Evolutionary conservation across 495 filamentous ascomycete genomes (phyloP).

Genomic region (Glonium stellatum): DNA sequence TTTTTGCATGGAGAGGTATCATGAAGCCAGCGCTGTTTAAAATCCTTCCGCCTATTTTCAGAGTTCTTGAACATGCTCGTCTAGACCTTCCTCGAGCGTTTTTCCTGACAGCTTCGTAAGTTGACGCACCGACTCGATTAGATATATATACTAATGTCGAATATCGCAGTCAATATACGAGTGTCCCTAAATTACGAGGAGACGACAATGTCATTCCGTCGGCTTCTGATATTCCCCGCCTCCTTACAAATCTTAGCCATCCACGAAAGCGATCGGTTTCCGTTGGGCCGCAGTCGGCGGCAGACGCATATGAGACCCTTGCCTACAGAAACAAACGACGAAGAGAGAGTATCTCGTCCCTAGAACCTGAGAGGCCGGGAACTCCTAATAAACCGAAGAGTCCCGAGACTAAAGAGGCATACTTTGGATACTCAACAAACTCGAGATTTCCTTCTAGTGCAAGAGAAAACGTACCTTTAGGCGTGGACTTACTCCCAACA

Average conservation of each 20-base stretch:
- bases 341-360: slow-evolving; percentile 57
- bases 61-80: slow-evolving; percentile 71
- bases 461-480: slow-evolving; percentile 8
- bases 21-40: slow-evolving; percentile 77
- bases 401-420: background rate
- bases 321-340: slow-evolving; percentile 82
- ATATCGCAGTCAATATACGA: slow-evolving; percentile 63
- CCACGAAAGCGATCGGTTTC: slow-evolving; percentile 76
- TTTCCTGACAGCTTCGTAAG: slow-evolving; percentile 77
- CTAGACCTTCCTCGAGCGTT: slow-evolving; percentile 75
- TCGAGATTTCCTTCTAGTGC: background rate
- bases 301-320: slow-evolving; percentile 91
- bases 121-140: slow-evolving; percentile 10
- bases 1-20: slow-evolving; percentile 82
- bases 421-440: background rate
- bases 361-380: slow-evolving; percentile 7
- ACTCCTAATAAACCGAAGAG: slow-evolving; percentile 6
- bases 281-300: slow-evolving; percentile 87
- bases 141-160: background rate
- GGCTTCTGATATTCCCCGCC: slow-evolving; percentile 70
- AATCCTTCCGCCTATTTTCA: slow-evolving; percentile 76
- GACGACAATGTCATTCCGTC: slow-evolving; percentile 83
- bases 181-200: slow-evolving; percentile 66
- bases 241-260: slow-evolving; percentile 73
- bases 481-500: slow-evolving; percentile 27